Conservation (phyloP, 495 filamentous ascomycete genomes). For the Copromyces sp. region DNA sequence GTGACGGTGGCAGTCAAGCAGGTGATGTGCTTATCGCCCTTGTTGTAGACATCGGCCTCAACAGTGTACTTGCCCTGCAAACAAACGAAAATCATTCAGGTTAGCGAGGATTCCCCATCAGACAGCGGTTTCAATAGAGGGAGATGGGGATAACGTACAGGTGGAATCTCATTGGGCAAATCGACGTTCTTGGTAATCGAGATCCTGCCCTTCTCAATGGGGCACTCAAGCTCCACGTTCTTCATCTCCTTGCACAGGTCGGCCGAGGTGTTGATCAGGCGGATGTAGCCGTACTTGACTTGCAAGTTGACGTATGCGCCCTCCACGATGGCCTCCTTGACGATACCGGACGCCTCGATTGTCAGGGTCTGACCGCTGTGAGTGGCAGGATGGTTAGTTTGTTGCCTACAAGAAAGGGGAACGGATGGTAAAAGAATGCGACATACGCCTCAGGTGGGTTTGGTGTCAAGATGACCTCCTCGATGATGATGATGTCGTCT, state of each 20-base stretch:
- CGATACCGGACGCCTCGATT: conserved; percentile 65
- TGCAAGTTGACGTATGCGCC: conserved; percentile 70
- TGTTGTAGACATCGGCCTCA: conserved; percentile 68
- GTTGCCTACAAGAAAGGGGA: neutral
- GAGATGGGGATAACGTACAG: conserved; percentile 48
- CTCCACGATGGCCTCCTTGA: conserved; percentile 57
- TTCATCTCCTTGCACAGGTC: conserved; percentile 81
- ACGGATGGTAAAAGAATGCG: neutral
- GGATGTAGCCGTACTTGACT: conserved; percentile 92
- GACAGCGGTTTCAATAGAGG: neutral
- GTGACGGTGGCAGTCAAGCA: conserved; percentile 63
- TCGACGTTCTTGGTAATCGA: conserved; percentile 69
- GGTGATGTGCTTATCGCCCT: conserved; percentile 60
- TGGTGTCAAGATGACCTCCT: conserved; percentile 67
- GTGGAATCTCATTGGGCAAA: conserved; percentile 78
- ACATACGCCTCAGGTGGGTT: conserved; percentile 86
- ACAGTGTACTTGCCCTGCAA: conserved; percentile 81
- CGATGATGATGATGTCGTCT: conserved; percentile 58
- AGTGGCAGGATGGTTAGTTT: neutral
- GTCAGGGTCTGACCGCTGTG: conserved; percentile 66
- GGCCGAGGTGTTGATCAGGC: conserved; percentile 63
- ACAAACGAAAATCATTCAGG: neutral
- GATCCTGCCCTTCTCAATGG: conserved; percentile 66
- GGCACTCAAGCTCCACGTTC: conserved; percentile 84
- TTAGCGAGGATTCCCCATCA: conserved; percentile 1